Base-by-base conservation (phyloP, 2,329 filamentous ascomycete genomes). In the Colletotrichum limetticola region DNA sequence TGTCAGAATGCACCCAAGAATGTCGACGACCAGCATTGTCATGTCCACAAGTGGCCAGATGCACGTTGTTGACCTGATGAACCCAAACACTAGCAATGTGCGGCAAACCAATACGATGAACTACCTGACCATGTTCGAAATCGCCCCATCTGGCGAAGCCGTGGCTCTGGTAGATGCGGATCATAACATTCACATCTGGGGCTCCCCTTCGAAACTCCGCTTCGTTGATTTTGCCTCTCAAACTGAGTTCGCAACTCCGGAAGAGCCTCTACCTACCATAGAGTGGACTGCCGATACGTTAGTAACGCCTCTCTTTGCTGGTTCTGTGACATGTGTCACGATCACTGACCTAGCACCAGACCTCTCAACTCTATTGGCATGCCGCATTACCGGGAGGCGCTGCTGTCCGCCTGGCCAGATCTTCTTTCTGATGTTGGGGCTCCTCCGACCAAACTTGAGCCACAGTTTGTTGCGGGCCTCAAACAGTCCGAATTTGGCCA, bases 31-130 rank as follows among this genome's bases (percentile, higher is more conserved):
- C 0, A 96, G 94, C 78, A 95, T 99, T 74, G 94, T 99, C 62
- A 92, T 95, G 32, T 98, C 96, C 3, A 95, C 97, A 78, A 93
- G 91, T 56, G 97, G 97, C 1, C 95, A 98, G 82, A 93, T 99
- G 81, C 96, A 99, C 80, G 93, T 98, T 16, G 95, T 98, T 63
- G 97, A 99, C 81, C 89, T 99, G 5, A 95, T 97, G 91, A 98
- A 98, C 75, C 94, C 95, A 0, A 95, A 97, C 79, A 92, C 94
- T 24, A 95, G 94, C 79, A 95, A 93, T 76, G 91, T 98, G 64
- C 91, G 94, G 63, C 95, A 97, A 83, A 92, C 94, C 42, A 95
- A 95, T 77, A 72, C 74, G 2, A 90, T 95, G 5, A 89, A 88
- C 1, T 94, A 93, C 76, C 88, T 98, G 76, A 91, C 91, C 72